Evolutionary conservation across 2,329 filamentous ascomycete genomes (phyloP).

Genomic region (Sclerotinia glacialis): DNA sequence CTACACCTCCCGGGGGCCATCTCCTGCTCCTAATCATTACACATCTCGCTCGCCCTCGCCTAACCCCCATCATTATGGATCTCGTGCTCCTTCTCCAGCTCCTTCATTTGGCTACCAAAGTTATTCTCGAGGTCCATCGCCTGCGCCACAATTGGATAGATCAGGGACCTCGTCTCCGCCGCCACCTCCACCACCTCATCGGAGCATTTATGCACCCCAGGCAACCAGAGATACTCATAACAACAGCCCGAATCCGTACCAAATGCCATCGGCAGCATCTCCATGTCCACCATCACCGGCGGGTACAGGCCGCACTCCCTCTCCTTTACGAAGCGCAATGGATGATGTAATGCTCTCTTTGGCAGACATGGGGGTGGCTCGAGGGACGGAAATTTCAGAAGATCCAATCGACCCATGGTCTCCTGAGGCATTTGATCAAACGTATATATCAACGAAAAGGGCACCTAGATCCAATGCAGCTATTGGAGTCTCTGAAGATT

Average conservation of each 20-base stretch:
- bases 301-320: constrained; percentile 72
- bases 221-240: constrained; percentile 42
- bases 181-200: constrained; percentile 80
- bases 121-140: constrained; percentile 43
- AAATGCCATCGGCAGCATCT: constrained; percentile 58
- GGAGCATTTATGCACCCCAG: constrained; percentile 51
- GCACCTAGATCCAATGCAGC: constrained; percentile 66
- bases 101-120: constrained; percentile 37
- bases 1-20: constrained; percentile 3
- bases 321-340: constrained; percentile 90
- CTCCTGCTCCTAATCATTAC: constrained; percentile 35
- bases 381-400: constrained; percentile 53
- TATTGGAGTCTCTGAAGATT: constrained; percentile 57
- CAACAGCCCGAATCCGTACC: constrained; percentile 45
- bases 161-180: constrained; percentile 54
- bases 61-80: constrained; percentile 41
- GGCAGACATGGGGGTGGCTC: constrained; percentile 73
- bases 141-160: constrained; percentile 40
- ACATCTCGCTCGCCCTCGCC: constrained; percentile 36
- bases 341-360: constrained; percentile 96
- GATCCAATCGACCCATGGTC: constrained; percentile 76
- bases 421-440: constrained; percentile 73
- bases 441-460: constrained; percentile 37
- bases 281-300: constrained; percentile 67
- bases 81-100: constrained; percentile 37